A percentile compares a stretch with the other conserved stretches of the same genome.
Evolutionary conservation across 768 basidiomycete species (phyloP).

Genomic region (Amanita phalloides): DNA sequence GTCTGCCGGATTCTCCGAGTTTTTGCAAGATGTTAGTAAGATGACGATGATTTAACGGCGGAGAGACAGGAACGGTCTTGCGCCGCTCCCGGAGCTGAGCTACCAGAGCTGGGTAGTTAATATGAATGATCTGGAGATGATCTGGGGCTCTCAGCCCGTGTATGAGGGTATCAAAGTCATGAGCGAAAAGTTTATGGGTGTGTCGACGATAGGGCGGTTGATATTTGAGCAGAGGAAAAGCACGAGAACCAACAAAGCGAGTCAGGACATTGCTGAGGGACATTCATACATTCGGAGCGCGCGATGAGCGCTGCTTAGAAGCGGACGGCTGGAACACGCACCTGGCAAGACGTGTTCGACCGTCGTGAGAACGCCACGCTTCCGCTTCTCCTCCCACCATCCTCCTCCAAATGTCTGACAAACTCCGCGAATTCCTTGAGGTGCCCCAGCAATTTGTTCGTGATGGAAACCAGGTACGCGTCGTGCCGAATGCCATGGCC

Average conservation of each 20-base stretch:
- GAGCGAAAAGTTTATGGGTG: slow-evolving; percentile 6
- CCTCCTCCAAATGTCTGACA: slow-evolving; percentile 68
- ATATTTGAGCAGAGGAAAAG: slow-evolving; percentile 11
- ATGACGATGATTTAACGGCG: slow-evolving; percentile 19
- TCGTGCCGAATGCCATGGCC: not conserved
- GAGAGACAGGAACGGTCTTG: slow-evolving; percentile 10
- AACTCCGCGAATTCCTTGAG: slow-evolving; percentile 82
- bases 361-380: slow-evolving; percentile 21
- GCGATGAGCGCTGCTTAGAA: not conserved
- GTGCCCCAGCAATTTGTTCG: slow-evolving; percentile 86
- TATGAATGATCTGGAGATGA: slow-evolving; percentile 1
- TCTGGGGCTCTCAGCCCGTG: slow-evolving; percentile 13
- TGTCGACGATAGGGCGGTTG: slow-evolving; percentile 8
- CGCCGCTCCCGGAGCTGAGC: slow-evolving; percentile 12
- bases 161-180: slow-evolving; percentile 14
- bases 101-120: slow-evolving; percentile 11
- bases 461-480: slow-evolving; percentile 84
- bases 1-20: slow-evolving; percentile 41
- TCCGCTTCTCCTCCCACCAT: slow-evolving; percentile 13
- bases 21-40: slow-evolving; percentile 29
- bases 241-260: slow-evolving; percentile 21
- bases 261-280: slow-evolving; percentile 35
- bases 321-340: too few relatives aligned
- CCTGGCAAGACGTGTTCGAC: slow-evolving; percentile 15
- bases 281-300: slow-evolving; percentile 46